Evolutionary conservation across 1,284 basidiomycete genomes (phyloP).

Genomic region (Moesziomyces parantarcticus): DNA sequence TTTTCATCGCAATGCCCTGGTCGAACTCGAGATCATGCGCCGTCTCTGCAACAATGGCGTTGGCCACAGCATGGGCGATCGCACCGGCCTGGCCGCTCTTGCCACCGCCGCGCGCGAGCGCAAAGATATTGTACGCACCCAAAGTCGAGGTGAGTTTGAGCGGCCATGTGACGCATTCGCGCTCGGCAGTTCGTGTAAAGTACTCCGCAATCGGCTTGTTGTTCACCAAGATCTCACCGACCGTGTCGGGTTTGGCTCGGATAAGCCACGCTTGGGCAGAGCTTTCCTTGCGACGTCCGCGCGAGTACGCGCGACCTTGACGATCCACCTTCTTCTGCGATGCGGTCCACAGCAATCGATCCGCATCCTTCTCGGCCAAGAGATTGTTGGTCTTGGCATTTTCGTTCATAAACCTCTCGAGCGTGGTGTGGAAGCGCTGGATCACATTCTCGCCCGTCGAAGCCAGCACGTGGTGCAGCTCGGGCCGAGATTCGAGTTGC

Average conservation of each 20-base stretch:
- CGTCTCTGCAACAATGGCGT: slow-evolving; percentile 73
- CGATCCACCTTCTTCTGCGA: slow-evolving; percentile 33
- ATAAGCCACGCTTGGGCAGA: slow-evolving; percentile 85
- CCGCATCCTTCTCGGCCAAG: slow-evolving; percentile 22
- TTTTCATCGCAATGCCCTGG: slow-evolving; percentile 45
- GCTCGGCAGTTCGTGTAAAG: slow-evolving; percentile 81
- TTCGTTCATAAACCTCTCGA: slow-evolving; percentile 53
- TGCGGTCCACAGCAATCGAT: slow-evolving; percentile 19
- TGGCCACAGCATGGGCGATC: slow-evolving; percentile 82
- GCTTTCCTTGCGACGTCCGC: slow-evolving; percentile 61
- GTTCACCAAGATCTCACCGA: slow-evolving; percentile 81
- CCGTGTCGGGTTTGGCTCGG: slow-evolving; percentile 71
- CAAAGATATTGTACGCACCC: slow-evolving; percentile 92
- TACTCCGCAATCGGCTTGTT: slow-evolving; percentile 80
- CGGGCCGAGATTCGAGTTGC: slow-evolving; percentile 1
- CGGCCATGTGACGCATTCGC: slow-evolving; percentile 83
- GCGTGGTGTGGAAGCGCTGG: slow-evolving; percentile 37
- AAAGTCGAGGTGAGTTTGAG: slow-evolving; percentile 85
- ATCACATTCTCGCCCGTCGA: slow-evolving; percentile 33
- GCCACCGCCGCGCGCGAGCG: slow-evolving; percentile 87
- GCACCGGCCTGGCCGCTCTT: slow-evolving; percentile 91
- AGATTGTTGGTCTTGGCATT: slow-evolving; percentile 33
- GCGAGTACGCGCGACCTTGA: slow-evolving; percentile 51
- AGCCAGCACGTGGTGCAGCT: neutral
- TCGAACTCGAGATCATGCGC: slow-evolving; percentile 48